A percentile compares a stretch with the other conserved stretches of the same genome.
phyloP scores from a whole-genome alignment of 331 rosid species.

The Quercus tomentella region DNA sequence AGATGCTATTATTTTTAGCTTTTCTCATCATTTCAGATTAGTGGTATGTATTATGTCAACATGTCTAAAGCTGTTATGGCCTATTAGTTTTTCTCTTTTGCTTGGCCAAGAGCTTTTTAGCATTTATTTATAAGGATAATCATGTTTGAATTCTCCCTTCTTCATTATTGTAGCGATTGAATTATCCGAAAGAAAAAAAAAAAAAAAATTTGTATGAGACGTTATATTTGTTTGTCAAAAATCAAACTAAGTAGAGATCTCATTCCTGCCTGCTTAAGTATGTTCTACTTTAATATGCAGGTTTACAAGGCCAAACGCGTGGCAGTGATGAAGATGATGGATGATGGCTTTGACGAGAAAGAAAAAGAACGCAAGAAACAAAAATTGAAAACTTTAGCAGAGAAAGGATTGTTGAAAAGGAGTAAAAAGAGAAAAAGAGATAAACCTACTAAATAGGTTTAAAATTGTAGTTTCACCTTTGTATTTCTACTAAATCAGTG shows the following conservation, averaged over 20 bases:
- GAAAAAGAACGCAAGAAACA: slow-evolving; percentile 68
- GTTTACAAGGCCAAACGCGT: slow-evolving; percentile 74
- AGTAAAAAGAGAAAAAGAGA: slow-evolving; percentile 50
- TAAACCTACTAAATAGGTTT: slow-evolving; percentile 3
- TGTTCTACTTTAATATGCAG: slow-evolving; percentile 26
- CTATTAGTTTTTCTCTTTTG: too few species aligned
- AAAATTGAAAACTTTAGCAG: slow-evolving; percentile 52
- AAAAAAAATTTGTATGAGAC: too few species aligned
- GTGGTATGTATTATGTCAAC: not conserved
- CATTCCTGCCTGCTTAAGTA: not conserved
- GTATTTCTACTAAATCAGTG: not conserved
- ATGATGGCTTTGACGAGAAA: slow-evolving; percentile 75
- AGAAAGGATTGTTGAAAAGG: slow-evolving; percentile 62
- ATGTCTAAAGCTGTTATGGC: not conserved
- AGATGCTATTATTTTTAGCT: too few species aligned
- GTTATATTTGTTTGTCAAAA: not conserved
- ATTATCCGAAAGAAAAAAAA: too few species aligned
- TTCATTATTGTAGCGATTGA: too few species aligned
- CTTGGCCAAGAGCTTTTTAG: too few species aligned
- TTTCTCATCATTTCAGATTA: not conserved
- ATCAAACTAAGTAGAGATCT: not conserved
- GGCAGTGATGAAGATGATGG: slow-evolving; percentile 76
- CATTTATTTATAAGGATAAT: too few species aligned
- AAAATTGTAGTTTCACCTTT: not conserved
- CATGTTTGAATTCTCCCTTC: too few species aligned